phyloP scores from a whole-genome alignment of 2,329 filamentous ascomycete species.

The Lithohypha guttulata region DNA sequence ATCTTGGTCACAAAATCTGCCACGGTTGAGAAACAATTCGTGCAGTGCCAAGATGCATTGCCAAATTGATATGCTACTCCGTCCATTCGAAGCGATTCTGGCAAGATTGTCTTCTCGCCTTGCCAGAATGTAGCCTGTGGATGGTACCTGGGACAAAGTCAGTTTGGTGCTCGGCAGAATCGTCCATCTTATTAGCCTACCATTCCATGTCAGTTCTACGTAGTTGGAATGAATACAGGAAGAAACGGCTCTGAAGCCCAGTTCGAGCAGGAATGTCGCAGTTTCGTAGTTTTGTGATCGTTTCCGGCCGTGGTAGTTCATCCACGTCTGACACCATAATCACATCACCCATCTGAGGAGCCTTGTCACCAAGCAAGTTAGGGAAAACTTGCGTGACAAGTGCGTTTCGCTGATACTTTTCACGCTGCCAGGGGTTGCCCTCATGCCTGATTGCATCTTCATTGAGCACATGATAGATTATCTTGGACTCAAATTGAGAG shows the following conservation, averaged over 20 bases:
- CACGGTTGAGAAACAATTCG: constrained; percentile 48
- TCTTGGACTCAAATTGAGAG: constrained; percentile 45
- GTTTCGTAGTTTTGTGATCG: constrained; percentile 39
- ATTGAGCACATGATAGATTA: constrained; percentile 48
- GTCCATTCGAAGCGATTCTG: constrained; percentile 40
- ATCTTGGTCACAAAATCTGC: constrained; percentile 47
- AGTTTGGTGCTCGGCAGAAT: no score
- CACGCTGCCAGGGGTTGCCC: constrained; percentile 38
- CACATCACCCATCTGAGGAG: constrained; percentile 42
- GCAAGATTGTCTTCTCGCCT: constrained; percentile 41
- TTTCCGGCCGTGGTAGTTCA: constrained; percentile 46
- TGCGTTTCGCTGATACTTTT: constrained; percentile 45
- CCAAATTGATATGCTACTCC: constrained; percentile 26
- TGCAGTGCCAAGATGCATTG: constrained; percentile 53
- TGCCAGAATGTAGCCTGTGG: constrained; percentile 50
- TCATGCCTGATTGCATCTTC: constrained; percentile 10
- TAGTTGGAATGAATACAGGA: constrained; percentile 50
- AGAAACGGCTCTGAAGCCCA: constrained; percentile 43
- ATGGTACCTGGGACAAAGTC: no score
- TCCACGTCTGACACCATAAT: constrained; percentile 51
- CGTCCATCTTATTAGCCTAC: no score
- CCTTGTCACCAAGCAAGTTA: constrained; percentile 31
- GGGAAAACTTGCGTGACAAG: constrained; percentile 49
- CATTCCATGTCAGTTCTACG: constrained; percentile 37
- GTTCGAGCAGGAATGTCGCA: constrained; percentile 45